These are phyloP conservation scores for Corinectria fuckeliana DNA, from an alignment of 2,329 filamentous ascomycete genomes.

Conservation along the genomic window DNA sequence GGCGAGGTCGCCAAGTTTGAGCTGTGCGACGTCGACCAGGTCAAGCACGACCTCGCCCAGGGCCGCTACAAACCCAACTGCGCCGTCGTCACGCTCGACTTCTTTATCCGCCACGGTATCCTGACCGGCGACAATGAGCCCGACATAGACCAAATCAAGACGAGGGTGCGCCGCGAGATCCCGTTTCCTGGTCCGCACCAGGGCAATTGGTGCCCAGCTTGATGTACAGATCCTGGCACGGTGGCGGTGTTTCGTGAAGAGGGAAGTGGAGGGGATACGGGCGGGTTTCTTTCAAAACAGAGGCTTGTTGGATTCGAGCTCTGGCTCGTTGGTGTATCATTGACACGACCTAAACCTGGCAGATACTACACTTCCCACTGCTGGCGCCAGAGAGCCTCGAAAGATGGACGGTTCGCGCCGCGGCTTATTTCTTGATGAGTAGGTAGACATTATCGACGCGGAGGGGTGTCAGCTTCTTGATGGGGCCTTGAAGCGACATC, in stretches of 20 bases:
- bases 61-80: conserved; percentile 95
- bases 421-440: conserved; percentile 81
- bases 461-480: conserved; percentile 91
- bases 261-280: neutral
- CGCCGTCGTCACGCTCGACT: conserved; percentile 82
- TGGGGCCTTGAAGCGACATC: conserved; percentile 89
- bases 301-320: conserved; percentile 12
- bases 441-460: conserved; percentile 95
- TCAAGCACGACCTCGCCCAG: conserved; percentile 70
- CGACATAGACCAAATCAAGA: conserved; percentile 76
- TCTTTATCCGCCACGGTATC: conserved; percentile 85
- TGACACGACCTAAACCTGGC: conserved; percentile 30
- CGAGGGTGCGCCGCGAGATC: conserved; percentile 77
- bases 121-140: conserved; percentile 80
- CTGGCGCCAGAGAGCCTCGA: conserved; percentile 13
- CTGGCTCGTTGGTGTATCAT: conserved; percentile 36
- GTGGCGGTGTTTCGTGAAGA: neutral
- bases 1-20: conserved; percentile 88
- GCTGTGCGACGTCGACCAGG: conserved; percentile 78
- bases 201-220: conserved; percentile 39
- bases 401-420: conserved; percentile 17
- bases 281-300: conserved; percentile 1
- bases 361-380: conserved; percentile 18
- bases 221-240: neutral
- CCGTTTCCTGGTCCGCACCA: conserved; percentile 77